Conservation (phyloP, 2,329 filamentous ascomycete species). For the Endoconidiophora laricicola region DNA sequence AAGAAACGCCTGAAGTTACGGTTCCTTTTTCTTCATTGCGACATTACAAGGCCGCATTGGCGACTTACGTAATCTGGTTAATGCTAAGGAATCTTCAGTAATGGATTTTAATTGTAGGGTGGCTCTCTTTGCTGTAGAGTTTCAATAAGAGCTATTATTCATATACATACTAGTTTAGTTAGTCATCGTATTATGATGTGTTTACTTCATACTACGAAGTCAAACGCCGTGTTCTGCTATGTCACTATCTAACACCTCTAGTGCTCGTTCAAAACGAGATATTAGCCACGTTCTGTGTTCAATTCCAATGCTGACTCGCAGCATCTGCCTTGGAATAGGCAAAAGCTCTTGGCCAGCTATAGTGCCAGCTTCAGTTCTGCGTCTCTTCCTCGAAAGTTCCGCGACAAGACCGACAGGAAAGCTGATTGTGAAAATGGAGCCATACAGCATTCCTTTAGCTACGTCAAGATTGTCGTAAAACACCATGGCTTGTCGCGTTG, state of each 20-base stretch:
- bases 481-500: slow-evolving; percentile 23
- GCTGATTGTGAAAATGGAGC: slow-evolving; percentile 31
- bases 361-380: neutral
- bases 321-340: neutral
- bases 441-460: slow-evolving; percentile 33
- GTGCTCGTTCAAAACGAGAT: neutral
- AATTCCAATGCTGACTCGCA: neutral
- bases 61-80: no score
- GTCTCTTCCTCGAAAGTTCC: neutral
- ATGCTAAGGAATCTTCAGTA: no score
- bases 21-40: no score
- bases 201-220: no score
- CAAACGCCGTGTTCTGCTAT: no score
- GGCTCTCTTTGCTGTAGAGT: no score
- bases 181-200: no score
- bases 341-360: neutral
- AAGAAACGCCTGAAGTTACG: no score
- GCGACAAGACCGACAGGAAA: neutral
- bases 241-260: neutral
- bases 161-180: no score
- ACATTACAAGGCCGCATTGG: no score
- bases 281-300: neutral
- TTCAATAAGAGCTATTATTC: no score
- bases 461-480: slow-evolving; percentile 33
- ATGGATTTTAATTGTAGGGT: no score